A percentile compares a stretch with the other conserved stretches of the same genome.
Evolutionary conservation across 805 yeast genomes (phyloP).

Genomic region (Candida yuanshanica): DNA sequence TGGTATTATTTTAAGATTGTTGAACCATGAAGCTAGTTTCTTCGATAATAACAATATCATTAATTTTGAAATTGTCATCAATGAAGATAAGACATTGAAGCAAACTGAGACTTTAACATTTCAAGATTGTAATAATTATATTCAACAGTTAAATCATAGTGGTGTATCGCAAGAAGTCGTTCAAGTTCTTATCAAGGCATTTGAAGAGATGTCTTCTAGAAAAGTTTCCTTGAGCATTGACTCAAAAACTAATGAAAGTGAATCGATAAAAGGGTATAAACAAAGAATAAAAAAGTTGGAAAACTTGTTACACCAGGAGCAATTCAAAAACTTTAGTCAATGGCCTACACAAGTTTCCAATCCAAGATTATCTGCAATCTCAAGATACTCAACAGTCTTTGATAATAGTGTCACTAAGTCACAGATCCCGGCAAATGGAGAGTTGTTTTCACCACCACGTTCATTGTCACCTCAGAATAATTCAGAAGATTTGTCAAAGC

Average conservation of each 20-base stretch:
- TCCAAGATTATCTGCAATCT: conserved; percentile 6
- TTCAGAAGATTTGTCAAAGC: conserved; percentile 6
- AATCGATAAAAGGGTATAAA: conserved; percentile 56
- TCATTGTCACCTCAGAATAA: conserved; percentile 7
- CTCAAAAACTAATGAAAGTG: conserved; percentile 18
- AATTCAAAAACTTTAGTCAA: conserved; percentile 45
- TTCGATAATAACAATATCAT: conserved; percentile 16
- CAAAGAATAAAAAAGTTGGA: conserved; percentile 72
- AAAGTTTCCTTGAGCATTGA: conserved; percentile 12
- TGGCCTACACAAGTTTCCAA: conserved; percentile 31
- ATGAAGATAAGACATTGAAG: conserved; percentile 5
- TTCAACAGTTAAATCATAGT: conserved; percentile 28
- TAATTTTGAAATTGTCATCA: conserved; percentile 15
- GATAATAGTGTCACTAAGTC: not conserved
- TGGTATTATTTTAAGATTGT: conserved; percentile 38
- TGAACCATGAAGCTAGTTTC: conserved; percentile 20
- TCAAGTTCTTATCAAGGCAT: conserved; percentile 31
- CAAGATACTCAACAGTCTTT: conserved; percentile 7
- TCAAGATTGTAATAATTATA: conserved; percentile 31
- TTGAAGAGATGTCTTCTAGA: conserved; percentile 31
- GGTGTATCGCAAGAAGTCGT: conserved; percentile 29
- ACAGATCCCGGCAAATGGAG: not conserved
- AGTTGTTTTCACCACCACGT: not conserved
- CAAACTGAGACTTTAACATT: conserved; percentile 4
- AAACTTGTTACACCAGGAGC: conserved; percentile 68